phyloP scores from a whole-genome alignment of 768 basidiomycete species.

The Chalciporus sphaerocephalus region DNA sequence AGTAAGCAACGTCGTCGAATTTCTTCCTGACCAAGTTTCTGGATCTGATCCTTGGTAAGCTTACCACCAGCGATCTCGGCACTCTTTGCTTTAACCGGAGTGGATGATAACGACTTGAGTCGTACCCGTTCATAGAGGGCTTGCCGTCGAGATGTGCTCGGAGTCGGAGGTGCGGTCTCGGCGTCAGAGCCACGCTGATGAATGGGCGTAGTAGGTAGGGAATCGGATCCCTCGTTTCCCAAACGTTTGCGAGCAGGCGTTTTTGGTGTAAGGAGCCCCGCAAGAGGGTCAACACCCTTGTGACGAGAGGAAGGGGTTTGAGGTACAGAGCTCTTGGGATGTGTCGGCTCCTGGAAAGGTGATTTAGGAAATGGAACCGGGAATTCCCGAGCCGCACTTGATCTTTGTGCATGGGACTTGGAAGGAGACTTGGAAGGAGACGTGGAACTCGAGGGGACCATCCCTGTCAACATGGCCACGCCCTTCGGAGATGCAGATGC shows the following conservation, averaged over 20 bases:
- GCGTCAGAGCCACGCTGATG: conserved; percentile 56
- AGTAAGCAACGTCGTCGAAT: conserved; percentile 71
- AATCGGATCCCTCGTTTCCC: conserved; percentile 34
- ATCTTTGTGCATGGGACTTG: conserved; percentile 32
- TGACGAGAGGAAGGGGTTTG: conserved; percentile 59
- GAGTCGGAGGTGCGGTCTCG: conserved; percentile 59
- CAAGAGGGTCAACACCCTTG: conserved; percentile 30
- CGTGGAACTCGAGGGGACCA: conserved; percentile 27
- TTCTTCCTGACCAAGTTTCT: conserved; percentile 74
- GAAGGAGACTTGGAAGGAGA: conserved; percentile 40
- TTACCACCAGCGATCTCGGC: conserved; percentile 40
- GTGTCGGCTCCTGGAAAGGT: conserved; percentile 34
- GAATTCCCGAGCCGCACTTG: conserved; percentile 10
- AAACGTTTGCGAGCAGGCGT: conserved; percentile 43
- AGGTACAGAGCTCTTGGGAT: conserved; percentile 51
- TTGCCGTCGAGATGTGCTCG: conserved; percentile 68
- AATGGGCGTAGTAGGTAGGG: conserved; percentile 62
- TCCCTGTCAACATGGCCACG: conserved; percentile 29
- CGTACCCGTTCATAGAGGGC: conserved; percentile 80
- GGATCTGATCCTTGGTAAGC: conserved; percentile 60
- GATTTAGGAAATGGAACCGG: conserved; percentile 44
- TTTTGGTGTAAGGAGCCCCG: conserved; percentile 35
- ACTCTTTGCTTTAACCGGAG: conserved; percentile 56
- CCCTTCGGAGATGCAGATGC: conserved; percentile 73
- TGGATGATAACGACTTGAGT: conserved; percentile 61